Conservation (phyloP, 768 basidiomycete species). For the Lactarius quietus region DNA sequence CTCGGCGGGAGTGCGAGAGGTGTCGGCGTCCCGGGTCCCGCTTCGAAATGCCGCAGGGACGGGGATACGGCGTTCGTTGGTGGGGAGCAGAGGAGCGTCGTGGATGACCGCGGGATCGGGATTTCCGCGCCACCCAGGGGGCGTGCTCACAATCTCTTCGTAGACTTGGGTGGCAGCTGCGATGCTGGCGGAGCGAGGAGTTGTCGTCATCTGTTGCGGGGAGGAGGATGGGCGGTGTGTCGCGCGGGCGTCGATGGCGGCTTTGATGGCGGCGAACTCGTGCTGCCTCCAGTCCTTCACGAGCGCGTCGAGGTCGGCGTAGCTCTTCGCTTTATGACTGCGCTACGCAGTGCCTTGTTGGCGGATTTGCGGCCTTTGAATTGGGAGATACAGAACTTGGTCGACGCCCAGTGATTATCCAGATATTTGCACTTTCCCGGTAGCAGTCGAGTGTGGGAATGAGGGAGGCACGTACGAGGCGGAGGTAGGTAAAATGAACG, state of each 20-base stretch:
- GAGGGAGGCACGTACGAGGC: slow-evolving; percentile 49
- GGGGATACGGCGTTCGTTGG: too few species aligned
- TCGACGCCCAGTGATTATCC: slow-evolving; percentile 75
- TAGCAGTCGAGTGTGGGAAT: neutral
- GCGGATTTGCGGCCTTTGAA: slow-evolving; percentile 72
- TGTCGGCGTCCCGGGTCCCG: too few species aligned
- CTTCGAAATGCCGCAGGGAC: too few species aligned
- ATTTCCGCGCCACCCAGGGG: too few species aligned
- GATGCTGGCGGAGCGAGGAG: neutral
- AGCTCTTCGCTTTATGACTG: slow-evolving; percentile 63
- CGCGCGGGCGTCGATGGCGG: slow-evolving; percentile 19
- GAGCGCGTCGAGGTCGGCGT: slow-evolving; percentile 28
- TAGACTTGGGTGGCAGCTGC: neutral
- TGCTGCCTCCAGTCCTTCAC: slow-evolving; percentile 27
- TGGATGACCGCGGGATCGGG: too few species aligned
- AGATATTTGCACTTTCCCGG: slow-evolving; percentile 61
- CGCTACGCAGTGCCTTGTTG: slow-evolving; percentile 51
- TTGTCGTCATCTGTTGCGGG: slow-evolving; percentile 7
- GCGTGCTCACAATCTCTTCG: too few species aligned
- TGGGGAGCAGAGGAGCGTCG: too few species aligned
- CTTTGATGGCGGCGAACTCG: slow-evolving; percentile 24
- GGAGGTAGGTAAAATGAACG: slow-evolving; percentile 71
- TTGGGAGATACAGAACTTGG: slow-evolving; percentile 83
- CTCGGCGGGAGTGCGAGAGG: too few species aligned
- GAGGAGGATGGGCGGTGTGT: slow-evolving; percentile 10